Percentiles rank a stretch among this genome's conserved stretches.
These are phyloP conservation scores for Daldinia eschscholtzii DNA, from an alignment of 2,329 filamentous ascomycete genomes.

Conservation along the genomic window DNA sequence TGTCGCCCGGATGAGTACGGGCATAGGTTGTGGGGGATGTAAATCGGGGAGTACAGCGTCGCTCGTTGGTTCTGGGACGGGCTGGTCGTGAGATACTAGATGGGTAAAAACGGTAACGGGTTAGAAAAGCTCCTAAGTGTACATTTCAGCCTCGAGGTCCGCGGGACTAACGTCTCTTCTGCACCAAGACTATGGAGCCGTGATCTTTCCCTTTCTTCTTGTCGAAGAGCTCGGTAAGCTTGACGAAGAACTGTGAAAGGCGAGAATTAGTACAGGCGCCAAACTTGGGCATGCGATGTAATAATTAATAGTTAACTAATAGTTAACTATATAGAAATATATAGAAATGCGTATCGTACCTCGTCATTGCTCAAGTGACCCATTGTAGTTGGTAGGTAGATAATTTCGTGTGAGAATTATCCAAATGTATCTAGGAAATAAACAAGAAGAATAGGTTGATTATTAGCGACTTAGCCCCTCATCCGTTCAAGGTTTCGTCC, in stretches of 20 bases:
- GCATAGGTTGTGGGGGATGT: slow-evolving; percentile 69
- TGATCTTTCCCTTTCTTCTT: slow-evolving; percentile 76
- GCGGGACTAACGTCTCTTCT: slow-evolving; percentile 74
- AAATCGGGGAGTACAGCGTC: slow-evolving; percentile 72
- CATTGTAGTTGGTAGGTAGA: slow-evolving; percentile 48
- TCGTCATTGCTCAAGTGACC: slow-evolving; percentile 72
- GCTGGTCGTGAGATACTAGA: slow-evolving; percentile 60
- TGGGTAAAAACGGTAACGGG: neutral
- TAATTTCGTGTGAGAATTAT: neutral
- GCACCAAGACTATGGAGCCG: slow-evolving; percentile 79
- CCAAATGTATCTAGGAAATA: neutral
- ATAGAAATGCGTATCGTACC: slow-evolving; percentile 54
- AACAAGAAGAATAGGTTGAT: neutral
- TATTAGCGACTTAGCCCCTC: slow-evolving; percentile 18
- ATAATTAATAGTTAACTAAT: too few species aligned
- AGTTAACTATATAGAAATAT: neutral
- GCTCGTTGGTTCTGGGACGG: slow-evolving; percentile 58
- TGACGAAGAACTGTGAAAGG: slow-evolving; percentile 75
- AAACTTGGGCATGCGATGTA: neutral
- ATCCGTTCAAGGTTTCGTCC: slow-evolving; percentile 16
- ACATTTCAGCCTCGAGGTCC: neutral
- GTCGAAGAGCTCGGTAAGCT: slow-evolving; percentile 76
- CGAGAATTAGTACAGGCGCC: slow-evolving; percentile 16
- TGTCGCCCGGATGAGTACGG: slow-evolving; percentile 85
- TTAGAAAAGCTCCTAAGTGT: neutral